These are phyloP conservation scores for Glarea lozoyensis DNA, from an alignment of 495 filamentous ascomycete genomes.

Conservation along the genomic window DNA sequence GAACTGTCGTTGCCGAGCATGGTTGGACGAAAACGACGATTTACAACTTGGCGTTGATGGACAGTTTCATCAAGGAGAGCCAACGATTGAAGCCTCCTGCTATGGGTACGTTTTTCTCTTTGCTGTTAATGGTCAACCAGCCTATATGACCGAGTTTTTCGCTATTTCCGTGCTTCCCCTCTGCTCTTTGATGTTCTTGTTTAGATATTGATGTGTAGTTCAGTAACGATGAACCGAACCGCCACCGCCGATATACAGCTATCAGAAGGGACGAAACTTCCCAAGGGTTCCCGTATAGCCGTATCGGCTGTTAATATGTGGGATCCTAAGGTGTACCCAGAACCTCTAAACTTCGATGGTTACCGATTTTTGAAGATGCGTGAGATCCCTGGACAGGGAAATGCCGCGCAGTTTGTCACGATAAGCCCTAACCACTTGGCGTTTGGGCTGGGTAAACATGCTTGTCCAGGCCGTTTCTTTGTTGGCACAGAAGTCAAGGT, in stretches of 20 bases:
- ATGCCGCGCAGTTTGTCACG: conserved; percentile 32
- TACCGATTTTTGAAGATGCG: conserved; percentile 41
- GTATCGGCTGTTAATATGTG: background rate
- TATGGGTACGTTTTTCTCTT: background rate
- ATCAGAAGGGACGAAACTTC: background rate
- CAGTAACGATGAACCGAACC: background rate
- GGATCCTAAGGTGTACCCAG: conserved; percentile 7
- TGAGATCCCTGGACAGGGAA: conserved; percentile 26
- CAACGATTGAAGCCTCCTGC: conserved; percentile 27
- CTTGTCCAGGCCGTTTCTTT: too few relatives aligned
- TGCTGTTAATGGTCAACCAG: background rate
- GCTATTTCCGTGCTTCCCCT: background rate
- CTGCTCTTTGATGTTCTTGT: background rate
- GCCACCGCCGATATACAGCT: background rate
- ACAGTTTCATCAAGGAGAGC: conserved; percentile 40
- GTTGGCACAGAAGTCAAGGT: too few relatives aligned
- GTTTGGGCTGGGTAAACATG: conserved; percentile 1
- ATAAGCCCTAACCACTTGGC: background rate
- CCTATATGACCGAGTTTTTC: background rate
- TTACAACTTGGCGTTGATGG: conserved; percentile 31
- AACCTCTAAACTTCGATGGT: conserved; percentile 39
- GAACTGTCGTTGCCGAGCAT: background rate
- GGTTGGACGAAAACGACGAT: conserved; percentile 19
- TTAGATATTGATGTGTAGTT: background rate
- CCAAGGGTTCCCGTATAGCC: background rate